phyloP scores from a whole-genome alignment of 805 yeast genomes.

The Blastobotrys attinorum region DNA sequence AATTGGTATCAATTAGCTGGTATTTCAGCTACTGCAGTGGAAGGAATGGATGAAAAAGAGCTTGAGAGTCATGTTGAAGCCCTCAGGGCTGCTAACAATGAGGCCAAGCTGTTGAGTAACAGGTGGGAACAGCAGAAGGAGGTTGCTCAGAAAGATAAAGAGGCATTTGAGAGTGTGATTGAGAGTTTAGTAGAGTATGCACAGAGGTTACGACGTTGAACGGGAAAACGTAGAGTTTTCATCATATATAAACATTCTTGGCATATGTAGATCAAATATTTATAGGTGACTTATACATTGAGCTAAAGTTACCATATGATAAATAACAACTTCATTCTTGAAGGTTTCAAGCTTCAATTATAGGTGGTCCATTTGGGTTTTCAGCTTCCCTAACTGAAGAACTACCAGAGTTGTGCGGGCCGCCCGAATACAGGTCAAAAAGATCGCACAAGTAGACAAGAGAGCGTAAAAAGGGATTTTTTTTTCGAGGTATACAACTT shows the following conservation, averaged over 20 bases:
- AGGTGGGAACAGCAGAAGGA: constrained; percentile 47
- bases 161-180: constrained; percentile 76
- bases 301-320: background rate
- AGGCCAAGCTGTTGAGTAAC: constrained; percentile 33
- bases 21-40: constrained; percentile 31
- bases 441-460: too few relatives aligned
- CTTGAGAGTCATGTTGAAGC: constrained; percentile 32
- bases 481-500: too few relatives aligned
- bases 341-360: too few relatives aligned
- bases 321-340: background rate
- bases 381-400: too few relatives aligned
- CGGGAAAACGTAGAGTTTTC: too few relatives aligned
- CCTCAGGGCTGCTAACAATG: constrained; percentile 30
- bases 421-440: too few relatives aligned
- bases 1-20: constrained; percentile 28
- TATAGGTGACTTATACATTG: background rate
- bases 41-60: constrained; percentile 30
- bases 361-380: too few relatives aligned
- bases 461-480: too few relatives aligned
- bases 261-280: too few relatives aligned
- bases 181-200: constrained; percentile 88
- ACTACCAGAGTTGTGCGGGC: too few relatives aligned
- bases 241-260: too few relatives aligned
- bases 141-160: constrained; percentile 54
- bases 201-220: constrained; percentile 51